Evolutionary conservation across 495 filamentous ascomycete genomes (phyloP), one percentile per base, ranked within the genome.

Genomic region (Pseudevernia furfuracea): DNA sequence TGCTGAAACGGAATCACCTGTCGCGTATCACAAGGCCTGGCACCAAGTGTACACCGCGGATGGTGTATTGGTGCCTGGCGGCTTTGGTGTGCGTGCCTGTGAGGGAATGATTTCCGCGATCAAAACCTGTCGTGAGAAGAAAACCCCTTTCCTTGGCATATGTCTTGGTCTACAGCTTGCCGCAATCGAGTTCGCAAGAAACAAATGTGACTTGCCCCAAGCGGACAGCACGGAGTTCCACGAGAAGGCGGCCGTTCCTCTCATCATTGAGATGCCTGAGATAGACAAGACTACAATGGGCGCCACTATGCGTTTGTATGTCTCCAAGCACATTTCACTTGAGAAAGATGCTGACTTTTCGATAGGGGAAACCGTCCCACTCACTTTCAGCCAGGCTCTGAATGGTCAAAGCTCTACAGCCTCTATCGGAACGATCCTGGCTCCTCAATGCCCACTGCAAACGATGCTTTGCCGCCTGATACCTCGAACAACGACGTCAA

Each of bases 161-260:
- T 98, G 94, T 74, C 84, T 98, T 21, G 94, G 94, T 44, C 89
- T 98, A 86, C 94, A 98, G 74, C 79, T 96, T 44, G 92, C 94
- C 23, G 92, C 96, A 21, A 89, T 96, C 66, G 93, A 97, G 71
- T 90, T 83, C 65, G 90, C 90, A n/a, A 82, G 88, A 43, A 83
- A 91, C 64, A 76, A 90, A 14, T 87, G 81, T 77, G 83, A 79
- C 36, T 76, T 89, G 49, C 67, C 74, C 10, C 75, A 78, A 58
- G 90, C 89, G 4, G 81, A 78, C 17, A 87, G 83, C 34, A 83
- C 82, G 46, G 91, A 96, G 71, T 81, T 94, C 60, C 72, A 86
- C 63, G 76, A 78, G 1, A 63, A 76, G 4, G 78, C 83, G 8
- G 72, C 79, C 39, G 74, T 91, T 64, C 83, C 80, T 15, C 81